Base-by-base conservation (phyloP, 139 green algal species). In the Coccomyxa sp. region DNA sequence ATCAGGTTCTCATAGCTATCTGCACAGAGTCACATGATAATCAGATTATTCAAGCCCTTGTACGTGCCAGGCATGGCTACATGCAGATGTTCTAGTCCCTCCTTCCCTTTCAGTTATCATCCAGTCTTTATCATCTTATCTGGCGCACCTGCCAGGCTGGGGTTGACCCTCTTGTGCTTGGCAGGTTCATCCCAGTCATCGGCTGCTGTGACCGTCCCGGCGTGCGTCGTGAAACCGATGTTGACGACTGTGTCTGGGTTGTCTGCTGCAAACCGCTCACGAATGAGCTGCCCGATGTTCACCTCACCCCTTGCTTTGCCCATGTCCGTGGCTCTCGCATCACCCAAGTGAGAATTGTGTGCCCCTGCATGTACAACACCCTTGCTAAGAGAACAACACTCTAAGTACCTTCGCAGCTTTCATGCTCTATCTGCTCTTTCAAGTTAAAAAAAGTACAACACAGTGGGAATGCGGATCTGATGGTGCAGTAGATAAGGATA, bases 341-440 rank as follows among this genome's bases (percentile, higher is more conserved):
- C 88, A 25, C 91, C 91, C 74, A 95, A 71, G 85, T 95, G 91
- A 60, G 76, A 86, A 83, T 95, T 93, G 88, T 95, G 91, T 0
- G 91, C 91, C 91, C 63, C 63, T 71, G 63, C 63, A 71, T 28
- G 63, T 25, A 51, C 38, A 51, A 7, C 38, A 11, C 38, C 89
- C 75, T 79, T 75, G 21, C 23, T 25, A 58, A 38, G 32, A 32
- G 71, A n/a, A 78, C 21, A n/a, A 38, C 31, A 58, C 75, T 0
- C 75, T 51, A 11, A 51, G 38, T 51, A 11, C 38, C 38, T 7
- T 3, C 38, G 7, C 38, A 51, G 38, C 38, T 51, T 51, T 7
- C 38, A 51, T 51, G 38, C 3, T 7, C 38, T 51, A 51, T 7
- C 38, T 51, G 38, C 38, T 7, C 38, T 51, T 51, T 51, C 38